Percentiles rank a stretch among this genome's conserved stretches.
Conservation (phyloP, 441 rosid genomes). For the Brassica balearica region DNA sequence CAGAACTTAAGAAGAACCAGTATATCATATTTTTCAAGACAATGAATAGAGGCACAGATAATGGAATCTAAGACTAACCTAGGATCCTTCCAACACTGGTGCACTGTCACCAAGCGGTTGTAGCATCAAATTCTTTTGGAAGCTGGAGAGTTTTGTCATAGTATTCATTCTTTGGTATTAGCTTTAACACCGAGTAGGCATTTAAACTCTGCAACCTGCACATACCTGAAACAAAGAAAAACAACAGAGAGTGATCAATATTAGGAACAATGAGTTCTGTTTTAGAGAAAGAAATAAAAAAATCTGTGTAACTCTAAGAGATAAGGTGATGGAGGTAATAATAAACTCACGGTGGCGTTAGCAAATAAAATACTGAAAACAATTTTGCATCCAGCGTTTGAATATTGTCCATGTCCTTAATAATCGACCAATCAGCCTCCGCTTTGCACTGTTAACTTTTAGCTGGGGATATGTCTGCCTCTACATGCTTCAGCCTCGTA, state of each 20-base stretch:
- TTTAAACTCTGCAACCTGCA: too few relatives aligned
- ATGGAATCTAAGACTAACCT: too few relatives aligned
- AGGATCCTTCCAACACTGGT: too few relatives aligned
- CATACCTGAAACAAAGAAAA: neutral
- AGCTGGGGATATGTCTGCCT: neutral
- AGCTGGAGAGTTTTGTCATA: too few relatives aligned
- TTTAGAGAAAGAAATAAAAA: neutral
- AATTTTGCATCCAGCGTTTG: neutral
- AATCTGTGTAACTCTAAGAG: neutral
- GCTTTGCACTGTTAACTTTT: neutral
- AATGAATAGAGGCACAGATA: too few relatives aligned
- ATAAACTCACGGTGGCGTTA: neutral
- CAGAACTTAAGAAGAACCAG: too few relatives aligned
- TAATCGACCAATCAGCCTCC: neutral
- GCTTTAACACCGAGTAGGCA: too few relatives aligned
- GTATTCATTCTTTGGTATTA: too few relatives aligned
- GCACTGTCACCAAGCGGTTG: too few relatives aligned
- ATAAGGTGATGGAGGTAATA: neutral
- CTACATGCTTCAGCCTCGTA: neutral
- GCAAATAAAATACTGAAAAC: neutral
- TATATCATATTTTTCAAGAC: too few relatives aligned
- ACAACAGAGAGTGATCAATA: neutral
- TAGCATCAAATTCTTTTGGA: too few relatives aligned
- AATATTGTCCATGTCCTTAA: neutral
- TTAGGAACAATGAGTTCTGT: neutral